Conservation (phyloP, 306 rosid genomes). For the Herpetospermum pedunculosum region DNA sequence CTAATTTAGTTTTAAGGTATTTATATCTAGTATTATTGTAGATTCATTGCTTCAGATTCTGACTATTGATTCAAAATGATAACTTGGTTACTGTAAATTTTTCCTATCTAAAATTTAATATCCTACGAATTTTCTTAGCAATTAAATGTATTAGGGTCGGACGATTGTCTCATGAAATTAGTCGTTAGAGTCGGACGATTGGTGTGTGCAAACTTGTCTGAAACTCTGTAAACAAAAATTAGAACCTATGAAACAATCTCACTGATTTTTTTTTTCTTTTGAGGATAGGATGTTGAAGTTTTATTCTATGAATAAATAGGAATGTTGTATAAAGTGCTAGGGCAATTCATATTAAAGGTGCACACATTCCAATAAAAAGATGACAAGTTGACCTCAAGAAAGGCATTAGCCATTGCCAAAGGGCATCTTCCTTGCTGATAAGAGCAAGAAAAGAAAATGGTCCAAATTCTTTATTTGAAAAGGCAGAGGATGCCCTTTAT, state of each 20-base stretch:
- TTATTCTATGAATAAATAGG: neutral
- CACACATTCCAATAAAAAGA: slow-evolving; percentile 4
- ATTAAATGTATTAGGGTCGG: too few relatives aligned
- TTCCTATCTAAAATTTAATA: too few relatives aligned
- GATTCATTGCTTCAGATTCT: neutral
- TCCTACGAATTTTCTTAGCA: too few relatives aligned
- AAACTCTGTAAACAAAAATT: too few relatives aligned
- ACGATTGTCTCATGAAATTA: too few relatives aligned
- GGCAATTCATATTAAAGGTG: neutral
- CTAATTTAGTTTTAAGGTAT: neutral
- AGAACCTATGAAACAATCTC: neutral
- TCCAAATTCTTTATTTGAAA: neutral
- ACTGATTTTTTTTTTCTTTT: neutral
- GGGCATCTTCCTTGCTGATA: neutral
- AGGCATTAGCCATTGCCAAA: neutral
- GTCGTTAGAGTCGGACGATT: too few relatives aligned
- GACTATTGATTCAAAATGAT: neutral
- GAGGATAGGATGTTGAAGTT: neutral
- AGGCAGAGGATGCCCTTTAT: neutral
- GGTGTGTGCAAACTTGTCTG: too few relatives aligned
- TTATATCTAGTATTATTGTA: neutral
- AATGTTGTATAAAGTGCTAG: neutral
- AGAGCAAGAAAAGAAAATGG: slow-evolving; percentile 1
- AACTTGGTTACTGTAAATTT: too few relatives aligned
- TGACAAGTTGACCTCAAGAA: neutral